phyloP scores from a whole-genome alignment of 1,284 basidiomycete species.

The Peniophora sp. region DNA sequence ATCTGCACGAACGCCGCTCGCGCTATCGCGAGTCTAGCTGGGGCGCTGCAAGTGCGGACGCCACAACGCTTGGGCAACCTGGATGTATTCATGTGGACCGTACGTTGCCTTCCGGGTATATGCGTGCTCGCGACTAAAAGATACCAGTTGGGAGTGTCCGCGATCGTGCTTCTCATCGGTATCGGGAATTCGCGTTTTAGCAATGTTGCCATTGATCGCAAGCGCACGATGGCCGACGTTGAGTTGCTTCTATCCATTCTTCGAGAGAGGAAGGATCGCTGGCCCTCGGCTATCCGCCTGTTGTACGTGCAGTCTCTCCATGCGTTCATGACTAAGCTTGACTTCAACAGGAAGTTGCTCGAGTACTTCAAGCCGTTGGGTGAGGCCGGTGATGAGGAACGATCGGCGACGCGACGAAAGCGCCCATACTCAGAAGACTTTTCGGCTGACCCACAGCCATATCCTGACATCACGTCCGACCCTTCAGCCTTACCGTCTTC shows the following conservation, averaged over 20 bases:
- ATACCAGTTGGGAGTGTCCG: constrained; percentile 44
- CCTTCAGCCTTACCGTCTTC: too few relatives aligned
- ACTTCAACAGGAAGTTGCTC: too few relatives aligned
- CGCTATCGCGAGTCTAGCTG: constrained; percentile 16
- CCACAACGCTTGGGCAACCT: neutral
- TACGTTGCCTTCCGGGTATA: neutral
- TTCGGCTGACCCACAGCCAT: too few relatives aligned
- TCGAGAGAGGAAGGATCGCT: constrained; percentile 38
- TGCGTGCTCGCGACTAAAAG: constrained; percentile 14
- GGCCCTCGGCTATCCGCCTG: constrained; percentile 36
- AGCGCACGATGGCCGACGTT: constrained; percentile 61
- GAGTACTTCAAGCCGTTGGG: too few relatives aligned
- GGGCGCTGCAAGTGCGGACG: too few relatives aligned
- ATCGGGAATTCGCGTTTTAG: constrained; percentile 63
- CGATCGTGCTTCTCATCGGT: constrained; percentile 63
- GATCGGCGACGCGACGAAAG: too few relatives aligned
- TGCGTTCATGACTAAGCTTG: too few relatives aligned
- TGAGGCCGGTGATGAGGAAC: too few relatives aligned
- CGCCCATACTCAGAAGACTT: too few relatives aligned
- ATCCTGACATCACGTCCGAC: too few relatives aligned
- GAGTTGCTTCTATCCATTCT: constrained; percentile 59
- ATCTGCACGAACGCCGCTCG: constrained; percentile 14
- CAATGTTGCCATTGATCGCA: constrained; percentile 39
- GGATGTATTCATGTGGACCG: neutral
- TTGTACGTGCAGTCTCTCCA: constrained; percentile 23